phyloP scores from a whole-genome alignment of 2,329 filamentous ascomycete species.

The Tolypocladium album region DNA sequence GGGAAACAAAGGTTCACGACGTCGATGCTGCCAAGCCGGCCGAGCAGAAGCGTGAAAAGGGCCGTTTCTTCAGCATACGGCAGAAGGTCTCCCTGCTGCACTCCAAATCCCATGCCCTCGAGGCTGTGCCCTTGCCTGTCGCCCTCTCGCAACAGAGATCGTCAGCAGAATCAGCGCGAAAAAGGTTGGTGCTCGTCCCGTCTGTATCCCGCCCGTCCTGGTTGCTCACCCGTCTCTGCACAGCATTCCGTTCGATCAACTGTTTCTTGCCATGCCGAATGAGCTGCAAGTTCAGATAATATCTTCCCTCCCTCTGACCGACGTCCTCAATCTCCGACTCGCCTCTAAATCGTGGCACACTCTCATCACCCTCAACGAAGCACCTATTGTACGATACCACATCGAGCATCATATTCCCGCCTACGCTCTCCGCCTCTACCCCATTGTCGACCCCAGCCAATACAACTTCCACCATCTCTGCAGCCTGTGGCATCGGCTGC shows the following conservation, averaged over 20 bases:
- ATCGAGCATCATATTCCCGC: slow-evolving; percentile 47
- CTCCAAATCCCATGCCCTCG: slow-evolving; percentile 17
- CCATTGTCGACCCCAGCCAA: slow-evolving; percentile 32
- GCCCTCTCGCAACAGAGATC: slow-evolving; percentile 7
- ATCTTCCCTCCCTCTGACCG: slow-evolving; percentile 46
- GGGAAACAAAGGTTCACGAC: slow-evolving; percentile 25
- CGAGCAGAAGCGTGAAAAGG: slow-evolving; percentile 30
- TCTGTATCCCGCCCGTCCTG: neutral
- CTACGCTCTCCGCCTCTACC: slow-evolving; percentile 51
- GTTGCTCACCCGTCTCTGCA: slow-evolving; percentile 9
- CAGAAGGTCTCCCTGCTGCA: slow-evolving; percentile 25
- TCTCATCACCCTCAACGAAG: slow-evolving; percentile 49
- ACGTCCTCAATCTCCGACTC: slow-evolving; percentile 47
- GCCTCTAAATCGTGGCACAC: slow-evolving; percentile 49
- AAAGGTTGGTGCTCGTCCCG: slow-evolving; percentile 16
- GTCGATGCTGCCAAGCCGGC: slow-evolving; percentile 15
- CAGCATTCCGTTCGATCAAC: slow-evolving; percentile 39
- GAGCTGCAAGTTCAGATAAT: slow-evolving; percentile 55
- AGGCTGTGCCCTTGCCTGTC: slow-evolving; percentile 6
- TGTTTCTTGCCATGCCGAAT: slow-evolving; percentile 48
- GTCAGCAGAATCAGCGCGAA: slow-evolving; percentile 17
- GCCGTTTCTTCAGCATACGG: slow-evolving; percentile 29
- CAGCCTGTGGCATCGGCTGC: slow-evolving; percentile 54
- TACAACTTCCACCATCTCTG: slow-evolving; percentile 52
- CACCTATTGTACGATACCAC: slow-evolving; percentile 50